phyloP scores from a whole-genome alignment of 1,284 basidiomycete species.

The Pascua guehoae region DNA sequence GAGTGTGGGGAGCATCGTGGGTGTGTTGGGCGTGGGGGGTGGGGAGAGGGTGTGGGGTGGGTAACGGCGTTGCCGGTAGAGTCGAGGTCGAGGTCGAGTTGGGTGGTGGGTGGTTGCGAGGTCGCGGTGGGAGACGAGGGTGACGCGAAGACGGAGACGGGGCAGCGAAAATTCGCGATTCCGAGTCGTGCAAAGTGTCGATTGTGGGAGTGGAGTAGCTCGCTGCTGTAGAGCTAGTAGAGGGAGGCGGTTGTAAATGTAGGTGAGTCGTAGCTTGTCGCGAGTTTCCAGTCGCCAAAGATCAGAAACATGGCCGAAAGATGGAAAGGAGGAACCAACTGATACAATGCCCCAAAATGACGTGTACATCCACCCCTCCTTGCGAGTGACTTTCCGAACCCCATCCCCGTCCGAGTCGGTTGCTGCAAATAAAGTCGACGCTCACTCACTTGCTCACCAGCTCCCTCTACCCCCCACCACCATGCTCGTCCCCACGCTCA shows the following conservation, averaged over 20 bases:
- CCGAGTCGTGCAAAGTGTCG: background rate
- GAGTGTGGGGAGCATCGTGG: constrained; percentile 15
- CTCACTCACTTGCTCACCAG: background rate
- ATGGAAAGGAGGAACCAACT: too few relatives aligned
- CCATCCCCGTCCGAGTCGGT: too few relatives aligned
- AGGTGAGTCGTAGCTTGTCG: too few relatives aligned
- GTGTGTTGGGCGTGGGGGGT: background rate
- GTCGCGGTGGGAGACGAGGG: background rate
- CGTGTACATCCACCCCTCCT: background rate
- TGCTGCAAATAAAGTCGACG: background rate
- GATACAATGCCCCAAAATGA: background rate
- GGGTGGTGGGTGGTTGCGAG: background rate
- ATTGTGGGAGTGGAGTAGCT: too few relatives aligned
- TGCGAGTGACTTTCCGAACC: too few relatives aligned
- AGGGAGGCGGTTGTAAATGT: background rate
- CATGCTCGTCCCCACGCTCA: constrained; percentile 1
- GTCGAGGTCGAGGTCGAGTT: background rate
- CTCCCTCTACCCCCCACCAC: background rate
- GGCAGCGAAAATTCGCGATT: background rate
- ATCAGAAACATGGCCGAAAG: too few relatives aligned
- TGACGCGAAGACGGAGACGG: background rate
- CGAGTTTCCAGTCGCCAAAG: too few relatives aligned
- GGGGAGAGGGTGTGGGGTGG: constrained; percentile 4
- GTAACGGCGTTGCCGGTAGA: background rate
- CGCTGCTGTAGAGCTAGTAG: background rate